Conservation (phyloP, 2,329 filamentous ascomycete genomes). For the Lachnellula occidentalis region DNA sequence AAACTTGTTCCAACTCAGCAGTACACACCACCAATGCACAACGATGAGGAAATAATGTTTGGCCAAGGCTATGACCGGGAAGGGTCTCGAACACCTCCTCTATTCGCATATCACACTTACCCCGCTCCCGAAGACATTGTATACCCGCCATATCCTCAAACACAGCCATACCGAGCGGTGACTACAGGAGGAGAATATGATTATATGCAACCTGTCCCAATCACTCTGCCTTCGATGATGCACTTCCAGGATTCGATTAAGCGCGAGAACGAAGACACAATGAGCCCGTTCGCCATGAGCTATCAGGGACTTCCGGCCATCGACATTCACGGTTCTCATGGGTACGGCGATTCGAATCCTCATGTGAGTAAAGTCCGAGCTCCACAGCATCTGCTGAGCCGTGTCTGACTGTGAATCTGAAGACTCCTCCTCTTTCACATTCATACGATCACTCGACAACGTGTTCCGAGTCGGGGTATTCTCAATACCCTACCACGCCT, state of each 20-base stretch:
- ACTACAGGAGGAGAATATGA: conserved; percentile 41
- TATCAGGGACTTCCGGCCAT: conserved; percentile 59
- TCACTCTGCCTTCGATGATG: conserved; percentile 59
- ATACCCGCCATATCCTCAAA: conserved; percentile 53
- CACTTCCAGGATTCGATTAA: conserved; percentile 62
- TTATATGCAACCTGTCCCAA: conserved; percentile 51
- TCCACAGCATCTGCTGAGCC: conserved; percentile 4
- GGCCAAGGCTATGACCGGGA: conserved; percentile 60
- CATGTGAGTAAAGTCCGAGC: conserved; percentile 60
- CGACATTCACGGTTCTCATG: conserved; percentile 54
- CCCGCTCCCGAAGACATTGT: conserved; percentile 59
- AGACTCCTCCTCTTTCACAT: conserved; percentile 75
- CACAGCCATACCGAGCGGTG: conserved; percentile 48
- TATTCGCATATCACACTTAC: conserved; percentile 63
- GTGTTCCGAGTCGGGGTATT: conserved; percentile 54
- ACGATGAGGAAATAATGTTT: conserved; percentile 63
- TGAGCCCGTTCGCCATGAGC: conserved; percentile 58
- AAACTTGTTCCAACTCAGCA: conserved; percentile 43
- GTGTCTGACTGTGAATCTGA: conserved; percentile 22
- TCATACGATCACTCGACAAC: conserved; percentile 63
- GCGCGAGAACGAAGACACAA: conserved; percentile 56
- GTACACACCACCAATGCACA: conserved; percentile 56
- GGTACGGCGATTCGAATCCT: conserved; percentile 63
- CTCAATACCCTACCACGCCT: conserved; percentile 61
- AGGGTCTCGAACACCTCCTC: conserved; percentile 65